These are phyloP conservation scores for Fusarium xyrophilum DNA, from an alignment of 2,329 filamentous ascomycete species.

Conservation along the genomic window DNA sequence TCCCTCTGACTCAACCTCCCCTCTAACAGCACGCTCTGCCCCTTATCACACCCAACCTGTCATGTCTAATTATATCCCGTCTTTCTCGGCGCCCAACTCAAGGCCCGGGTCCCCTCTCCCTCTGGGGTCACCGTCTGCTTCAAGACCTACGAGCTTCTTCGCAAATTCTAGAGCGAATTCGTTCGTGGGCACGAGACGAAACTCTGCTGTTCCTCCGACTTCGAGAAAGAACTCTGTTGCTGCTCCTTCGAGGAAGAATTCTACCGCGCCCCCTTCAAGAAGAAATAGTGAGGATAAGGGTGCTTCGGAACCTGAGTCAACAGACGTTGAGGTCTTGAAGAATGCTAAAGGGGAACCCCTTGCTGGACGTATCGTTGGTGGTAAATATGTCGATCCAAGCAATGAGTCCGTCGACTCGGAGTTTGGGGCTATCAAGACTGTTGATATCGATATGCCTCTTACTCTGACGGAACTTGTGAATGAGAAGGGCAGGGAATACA, in stretches of 20 bases:
- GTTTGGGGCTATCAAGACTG: constrained; percentile 30
- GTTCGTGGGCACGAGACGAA: constrained; percentile 20
- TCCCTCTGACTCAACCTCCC: not conserved
- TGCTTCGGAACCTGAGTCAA: constrained; percentile 26
- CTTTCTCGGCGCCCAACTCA: constrained; percentile 33
- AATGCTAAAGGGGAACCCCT: constrained; percentile 25
- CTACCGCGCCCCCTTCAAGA: constrained; percentile 1
- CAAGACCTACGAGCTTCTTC: constrained; percentile 33
- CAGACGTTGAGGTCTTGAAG: constrained; percentile 23
- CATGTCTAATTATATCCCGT: constrained; percentile 36
- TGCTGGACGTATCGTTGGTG: constrained; percentile 30
- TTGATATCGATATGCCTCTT: constrained; percentile 34
- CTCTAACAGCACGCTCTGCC: constrained; percentile 1
- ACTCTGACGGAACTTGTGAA: constrained; percentile 27
- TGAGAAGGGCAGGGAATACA: constrained; percentile 32
- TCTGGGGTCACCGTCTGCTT: constrained; percentile 27
- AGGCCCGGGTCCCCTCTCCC: constrained; percentile 32
- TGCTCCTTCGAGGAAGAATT: constrained; percentile 22
- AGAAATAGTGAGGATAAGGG: constrained; percentile 9
- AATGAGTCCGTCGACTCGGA: constrained; percentile 26
- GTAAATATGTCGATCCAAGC: constrained; percentile 26
- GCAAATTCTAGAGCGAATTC: constrained; percentile 33
- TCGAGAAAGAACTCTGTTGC: constrained; percentile 21
- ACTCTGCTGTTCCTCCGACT: not conserved
- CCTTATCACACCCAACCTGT: not conserved